phyloP scores from a whole-genome alignment of 345 rosid genomes.

The Luvunga scandens region DNA sequence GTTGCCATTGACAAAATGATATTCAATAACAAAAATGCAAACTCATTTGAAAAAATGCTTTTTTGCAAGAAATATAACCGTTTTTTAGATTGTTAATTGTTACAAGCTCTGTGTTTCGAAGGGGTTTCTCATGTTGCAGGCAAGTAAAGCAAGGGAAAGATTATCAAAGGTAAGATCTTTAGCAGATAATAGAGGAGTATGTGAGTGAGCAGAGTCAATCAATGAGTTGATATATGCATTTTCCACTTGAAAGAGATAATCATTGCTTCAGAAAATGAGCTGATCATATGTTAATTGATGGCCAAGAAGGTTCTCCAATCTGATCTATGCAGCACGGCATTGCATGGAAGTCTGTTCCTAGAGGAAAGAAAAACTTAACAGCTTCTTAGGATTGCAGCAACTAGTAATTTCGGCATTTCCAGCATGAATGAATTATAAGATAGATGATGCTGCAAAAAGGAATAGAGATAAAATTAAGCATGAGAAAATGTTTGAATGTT shows the following conservation, averaged over 20 bases:
- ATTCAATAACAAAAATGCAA: background rate
- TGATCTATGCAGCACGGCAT: background rate
- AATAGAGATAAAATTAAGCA: background rate
- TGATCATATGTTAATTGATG: background rate
- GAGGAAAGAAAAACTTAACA: too few species aligned
- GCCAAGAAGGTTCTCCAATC: background rate
- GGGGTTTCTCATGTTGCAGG: constrained; percentile 30
- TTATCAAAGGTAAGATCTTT: background rate
- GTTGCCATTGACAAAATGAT: background rate
- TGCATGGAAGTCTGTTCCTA: background rate
- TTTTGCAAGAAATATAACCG: background rate
- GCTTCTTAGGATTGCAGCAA: too few species aligned
- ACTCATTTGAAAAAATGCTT: background rate
- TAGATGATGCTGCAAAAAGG: background rate
- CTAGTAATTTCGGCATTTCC: too few species aligned
- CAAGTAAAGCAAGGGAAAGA: constrained; percentile 41
- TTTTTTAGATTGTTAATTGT: background rate
- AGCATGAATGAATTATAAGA: background rate
- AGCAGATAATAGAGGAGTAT: background rate
- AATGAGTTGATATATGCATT: too few species aligned
- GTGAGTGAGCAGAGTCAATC: background rate
- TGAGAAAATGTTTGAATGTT: background rate
- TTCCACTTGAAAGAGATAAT: background rate
- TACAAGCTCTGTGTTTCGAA: background rate
- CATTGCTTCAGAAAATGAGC: background rate